A percentile compares a stretch with the other conserved stretches of the same genome.
These are phyloP conservation scores for Jacaranda copaia DNA, from an alignment of 257 asterid genomes.

Conservation along the genomic window DNA sequence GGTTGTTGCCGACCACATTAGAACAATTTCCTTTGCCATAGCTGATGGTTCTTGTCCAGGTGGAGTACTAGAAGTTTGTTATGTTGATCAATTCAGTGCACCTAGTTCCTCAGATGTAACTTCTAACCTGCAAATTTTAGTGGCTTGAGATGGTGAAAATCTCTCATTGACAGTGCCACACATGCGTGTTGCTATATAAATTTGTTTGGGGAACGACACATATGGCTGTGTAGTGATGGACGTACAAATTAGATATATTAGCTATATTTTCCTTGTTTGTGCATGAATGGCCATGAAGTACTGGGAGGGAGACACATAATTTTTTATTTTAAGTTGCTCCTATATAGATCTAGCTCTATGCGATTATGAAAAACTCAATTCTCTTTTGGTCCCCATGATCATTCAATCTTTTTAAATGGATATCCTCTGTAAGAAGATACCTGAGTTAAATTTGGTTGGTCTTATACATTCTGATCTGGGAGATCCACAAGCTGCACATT, in stretches of 20 bases:
- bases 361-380: slow-evolving; percentile 11
- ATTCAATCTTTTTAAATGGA: slow-evolving; percentile 1
- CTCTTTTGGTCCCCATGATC: neutral
- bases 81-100: slow-evolving; percentile 23
- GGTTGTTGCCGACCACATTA: slow-evolving; percentile 97
- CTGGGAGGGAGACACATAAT: neutral
- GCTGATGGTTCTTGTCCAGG: slow-evolving; percentile 99
- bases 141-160: slow-evolving; percentile 2
- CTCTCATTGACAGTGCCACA: slow-evolving; percentile 24
- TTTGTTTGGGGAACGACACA: slow-evolving; percentile 3
- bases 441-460: neutral
- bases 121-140: slow-evolving; percentile 2
- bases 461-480: neutral
- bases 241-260: neutral
- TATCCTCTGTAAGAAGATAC: neutral
- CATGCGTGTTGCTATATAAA: neutral
- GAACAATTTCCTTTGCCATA: slow-evolving; percentile 97
- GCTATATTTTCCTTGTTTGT: slow-evolving; percentile 10
- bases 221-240: neutral
- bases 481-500: neutral
- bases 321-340: neutral
- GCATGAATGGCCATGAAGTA: slow-evolving; percentile 9
- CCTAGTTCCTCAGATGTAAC: slow-evolving; percentile 12
- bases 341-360: neutral
- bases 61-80: slow-evolving; percentile 36